A percentile compares a stretch with the other conserved stretches of the same genome.
These are phyloP conservation scores for Alternaria dauci DNA, from an alignment of 2,329 filamentous ascomycete genomes.

Conservation along the genomic window DNA sequence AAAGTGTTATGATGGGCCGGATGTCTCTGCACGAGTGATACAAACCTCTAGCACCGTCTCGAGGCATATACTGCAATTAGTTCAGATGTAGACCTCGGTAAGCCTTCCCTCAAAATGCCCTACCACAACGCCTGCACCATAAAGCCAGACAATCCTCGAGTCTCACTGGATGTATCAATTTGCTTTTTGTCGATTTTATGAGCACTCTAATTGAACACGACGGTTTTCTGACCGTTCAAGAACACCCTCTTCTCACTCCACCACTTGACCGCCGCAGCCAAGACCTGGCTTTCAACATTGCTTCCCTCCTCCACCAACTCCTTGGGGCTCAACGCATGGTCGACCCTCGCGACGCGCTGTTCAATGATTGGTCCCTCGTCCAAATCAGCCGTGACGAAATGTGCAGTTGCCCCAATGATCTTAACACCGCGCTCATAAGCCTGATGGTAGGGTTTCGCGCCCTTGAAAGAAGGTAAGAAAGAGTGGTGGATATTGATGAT, in stretches of 20 bases:
- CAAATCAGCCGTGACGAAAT: conserved; percentile 85
- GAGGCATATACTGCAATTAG: conserved; percentile 14
- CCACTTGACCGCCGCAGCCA: conserved; percentile 84
- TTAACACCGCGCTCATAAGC: conserved; percentile 87
- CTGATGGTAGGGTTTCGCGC: conserved; percentile 87
- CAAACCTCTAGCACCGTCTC: conserved; percentile 19
- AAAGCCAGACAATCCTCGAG: neutral
- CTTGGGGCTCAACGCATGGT: conserved; percentile 79
- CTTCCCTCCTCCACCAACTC: conserved; percentile 80
- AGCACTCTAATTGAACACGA: conserved; percentile 68
- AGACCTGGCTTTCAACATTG: conserved; percentile 83
- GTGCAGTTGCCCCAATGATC: conserved; percentile 85
- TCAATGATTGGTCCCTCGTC: conserved; percentile 91
- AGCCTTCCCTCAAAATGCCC: neutral
- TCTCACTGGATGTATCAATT: neutral
- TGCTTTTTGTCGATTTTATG: neutral
- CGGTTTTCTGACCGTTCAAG: conserved; percentile 80
- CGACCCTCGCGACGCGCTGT: conserved; percentile 79
- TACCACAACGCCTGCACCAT: neutral
- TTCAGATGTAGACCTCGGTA: neutral
- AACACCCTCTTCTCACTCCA: conserved; percentile 81
- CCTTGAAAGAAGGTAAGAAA: conserved; percentile 88
- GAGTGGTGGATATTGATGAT: conserved; percentile 95
- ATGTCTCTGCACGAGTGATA: conserved; percentile 19
- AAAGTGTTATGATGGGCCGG: conserved; percentile 25